phyloP scores from a whole-genome alignment of 208 protist genomes.

The Leishmania guyanensis region DNA sequence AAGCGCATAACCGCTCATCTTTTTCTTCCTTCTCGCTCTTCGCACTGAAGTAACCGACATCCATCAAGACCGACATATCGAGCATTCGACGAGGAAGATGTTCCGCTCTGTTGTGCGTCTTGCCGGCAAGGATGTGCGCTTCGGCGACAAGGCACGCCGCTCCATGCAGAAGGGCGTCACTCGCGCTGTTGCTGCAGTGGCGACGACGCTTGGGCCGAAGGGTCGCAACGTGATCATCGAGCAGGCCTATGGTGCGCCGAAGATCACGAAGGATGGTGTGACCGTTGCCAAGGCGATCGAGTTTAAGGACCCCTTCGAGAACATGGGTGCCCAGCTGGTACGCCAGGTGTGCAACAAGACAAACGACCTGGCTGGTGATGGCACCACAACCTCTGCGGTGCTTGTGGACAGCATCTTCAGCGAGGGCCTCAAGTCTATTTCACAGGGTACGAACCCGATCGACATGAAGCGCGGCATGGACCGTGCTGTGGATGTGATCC shows the following conservation, averaged over 20 bases:
- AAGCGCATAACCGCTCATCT: neutral
- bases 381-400: constrained; percentile 99
- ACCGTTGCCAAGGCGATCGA: constrained; percentile 99
- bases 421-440: constrained; percentile 97
- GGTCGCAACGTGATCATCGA: constrained; percentile 99
- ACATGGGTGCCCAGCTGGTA: constrained; percentile 98
- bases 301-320: constrained; percentile 97
- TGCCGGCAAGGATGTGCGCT: constrained; percentile 95
- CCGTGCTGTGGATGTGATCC: constrained; percentile 83
- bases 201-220: constrained; percentile 98
- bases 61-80: neutral
- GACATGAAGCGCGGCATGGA: constrained; percentile 99
- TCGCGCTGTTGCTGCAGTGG: constrained; percentile 95
- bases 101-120: constrained; percentile 53
- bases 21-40: neutral
- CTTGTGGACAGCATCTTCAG: constrained; percentile 97
- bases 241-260: constrained; percentile 96
- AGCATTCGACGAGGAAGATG: constrained; percentile 37
- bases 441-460: constrained; percentile 99
- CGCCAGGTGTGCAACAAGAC: constrained; percentile 97
- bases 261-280: constrained; percentile 99
- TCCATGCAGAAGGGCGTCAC: constrained; percentile 96
- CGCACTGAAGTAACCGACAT: neutral
- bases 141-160: constrained; percentile 91
- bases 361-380: constrained; percentile 98